phyloP scores from a whole-genome alignment of 2,329 filamentous ascomycete species.

The Phialocephala sp. region DNA sequence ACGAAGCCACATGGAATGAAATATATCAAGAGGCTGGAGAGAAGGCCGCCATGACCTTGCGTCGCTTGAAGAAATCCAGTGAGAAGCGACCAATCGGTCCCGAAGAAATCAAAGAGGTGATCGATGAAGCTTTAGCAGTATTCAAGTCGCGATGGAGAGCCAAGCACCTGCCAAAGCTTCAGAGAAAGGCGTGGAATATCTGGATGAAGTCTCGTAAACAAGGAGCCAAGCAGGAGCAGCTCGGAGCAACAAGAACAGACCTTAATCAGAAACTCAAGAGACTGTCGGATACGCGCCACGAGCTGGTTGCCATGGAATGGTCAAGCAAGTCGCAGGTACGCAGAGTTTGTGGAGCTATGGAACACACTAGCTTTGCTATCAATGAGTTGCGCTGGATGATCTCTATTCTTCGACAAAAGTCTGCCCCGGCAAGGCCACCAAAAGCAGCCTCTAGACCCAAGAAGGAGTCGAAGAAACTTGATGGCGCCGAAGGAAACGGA shows the following conservation, averaged over 20 bases:
- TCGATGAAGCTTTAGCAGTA: slow-evolving; percentile 59
- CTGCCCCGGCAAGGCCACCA: slow-evolving; percentile 42
- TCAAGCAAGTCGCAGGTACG: slow-evolving; percentile 56
- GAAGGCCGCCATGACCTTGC: slow-evolving; percentile 25
- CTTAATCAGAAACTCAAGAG: slow-evolving; percentile 54
- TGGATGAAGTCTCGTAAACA: slow-evolving; percentile 64
- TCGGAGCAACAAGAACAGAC: slow-evolving; percentile 50
- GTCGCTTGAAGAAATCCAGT: slow-evolving; percentile 9
- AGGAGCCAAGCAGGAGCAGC: slow-evolving; percentile 46
- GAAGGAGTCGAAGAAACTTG: not conserved
- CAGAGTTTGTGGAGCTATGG: slow-evolving; percentile 62
- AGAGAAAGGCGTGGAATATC: slow-evolving; percentile 60
- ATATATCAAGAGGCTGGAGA: slow-evolving; percentile 58
- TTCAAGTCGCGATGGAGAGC: slow-evolving; percentile 62
- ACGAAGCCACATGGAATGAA: slow-evolving; percentile 64
- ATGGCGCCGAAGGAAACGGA: slow-evolving; percentile 30
- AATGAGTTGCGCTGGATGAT: slow-evolving; percentile 59
- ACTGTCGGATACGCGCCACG: slow-evolving; percentile 58
- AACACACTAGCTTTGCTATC: slow-evolving; percentile 68
- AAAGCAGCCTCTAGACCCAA: not conserved
- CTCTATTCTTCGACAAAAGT: slow-evolving; percentile 50
- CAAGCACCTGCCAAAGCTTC: slow-evolving; percentile 60
- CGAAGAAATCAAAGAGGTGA: slow-evolving; percentile 55
- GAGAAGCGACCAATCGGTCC: slow-evolving; percentile 45
- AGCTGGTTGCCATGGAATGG: slow-evolving; percentile 61